Evolutionary conservation across 1,284 basidiomycete species (phyloP).

Genomic region (Rhodotorula mucilaginosa): DNA sequence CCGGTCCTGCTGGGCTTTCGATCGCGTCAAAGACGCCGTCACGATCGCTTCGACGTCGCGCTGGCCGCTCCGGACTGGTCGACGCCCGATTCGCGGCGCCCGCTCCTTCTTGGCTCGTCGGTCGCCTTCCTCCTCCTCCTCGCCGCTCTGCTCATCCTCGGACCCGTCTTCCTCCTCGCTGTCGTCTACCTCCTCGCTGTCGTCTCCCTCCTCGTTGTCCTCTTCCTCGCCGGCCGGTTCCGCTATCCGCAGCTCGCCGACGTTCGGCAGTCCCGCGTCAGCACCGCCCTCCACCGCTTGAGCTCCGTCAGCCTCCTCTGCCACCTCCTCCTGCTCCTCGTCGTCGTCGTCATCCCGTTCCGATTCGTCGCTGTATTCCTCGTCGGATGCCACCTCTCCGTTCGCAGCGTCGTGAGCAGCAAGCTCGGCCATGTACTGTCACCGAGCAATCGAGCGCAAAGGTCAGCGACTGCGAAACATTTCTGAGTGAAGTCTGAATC

Average conservation of each 20-base stretch:
- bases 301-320: constrained; percentile 38
- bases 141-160: constrained; percentile 46
- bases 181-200: constrained; percentile 45
- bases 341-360: constrained; percentile 49
- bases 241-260: not conserved
- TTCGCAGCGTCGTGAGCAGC: constrained; percentile 41
- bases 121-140: constrained; percentile 9
- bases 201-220: constrained; percentile 39
- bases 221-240: constrained; percentile 46
- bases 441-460: not conserved
- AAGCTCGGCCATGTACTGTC: constrained; percentile 38
- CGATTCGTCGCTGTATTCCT: constrained; percentile 50
- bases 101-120: not conserved
- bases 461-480: not conserved
- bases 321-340: constrained; percentile 45
- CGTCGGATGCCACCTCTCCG: constrained; percentile 26
- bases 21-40: constrained; percentile 22
- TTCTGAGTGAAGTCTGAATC: not conserved
- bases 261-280: constrained; percentile 17
- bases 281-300: constrained; percentile 51
- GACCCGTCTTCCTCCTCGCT: constrained; percentile 46
- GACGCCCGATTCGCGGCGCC: not conserved
- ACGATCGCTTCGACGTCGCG: constrained; percentile 37
- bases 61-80: constrained; percentile 12
- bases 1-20: constrained; percentile 32